Evolutionary conservation across 306 rosid genomes (phyloP).

Genomic region (Lathyrus aphaca): DNA sequence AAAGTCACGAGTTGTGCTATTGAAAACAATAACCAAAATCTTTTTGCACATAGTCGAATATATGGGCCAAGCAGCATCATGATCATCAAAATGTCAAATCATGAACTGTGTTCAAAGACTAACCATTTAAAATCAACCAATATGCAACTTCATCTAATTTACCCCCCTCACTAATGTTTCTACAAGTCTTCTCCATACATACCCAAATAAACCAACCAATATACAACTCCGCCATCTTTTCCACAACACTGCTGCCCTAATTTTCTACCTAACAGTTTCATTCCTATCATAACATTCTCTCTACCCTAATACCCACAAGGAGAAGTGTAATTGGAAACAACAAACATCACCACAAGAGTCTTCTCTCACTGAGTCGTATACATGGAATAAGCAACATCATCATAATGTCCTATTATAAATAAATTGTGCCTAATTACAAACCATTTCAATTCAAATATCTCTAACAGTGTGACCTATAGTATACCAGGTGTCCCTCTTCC

Average conservation of each 20-base stretch:
- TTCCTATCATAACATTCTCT: no score
- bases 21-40: neutral
- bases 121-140: neutral
- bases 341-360: neutral
- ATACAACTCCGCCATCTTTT: neutral
- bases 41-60: neutral
- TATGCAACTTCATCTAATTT: neutral
- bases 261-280: neutral
- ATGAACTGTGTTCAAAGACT: neutral
- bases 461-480: neutral
- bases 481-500: neutral
- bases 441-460: neutral
- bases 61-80: neutral
- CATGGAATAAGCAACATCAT: neutral
- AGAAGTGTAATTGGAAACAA: neutral
- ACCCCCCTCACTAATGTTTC: neutral
- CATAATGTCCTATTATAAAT: neutral
- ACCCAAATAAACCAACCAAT: constrained; percentile 4
- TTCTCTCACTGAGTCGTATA: neutral
- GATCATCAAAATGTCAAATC: neutral
- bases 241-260: neutral
- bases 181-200: neutral
- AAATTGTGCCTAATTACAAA: neutral
- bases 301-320: neutral
- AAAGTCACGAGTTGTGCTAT: neutral